phyloP scores from a whole-genome alignment of 2,329 filamentous ascomycete species.

The Phyllosticta citribraziliensis region DNA sequence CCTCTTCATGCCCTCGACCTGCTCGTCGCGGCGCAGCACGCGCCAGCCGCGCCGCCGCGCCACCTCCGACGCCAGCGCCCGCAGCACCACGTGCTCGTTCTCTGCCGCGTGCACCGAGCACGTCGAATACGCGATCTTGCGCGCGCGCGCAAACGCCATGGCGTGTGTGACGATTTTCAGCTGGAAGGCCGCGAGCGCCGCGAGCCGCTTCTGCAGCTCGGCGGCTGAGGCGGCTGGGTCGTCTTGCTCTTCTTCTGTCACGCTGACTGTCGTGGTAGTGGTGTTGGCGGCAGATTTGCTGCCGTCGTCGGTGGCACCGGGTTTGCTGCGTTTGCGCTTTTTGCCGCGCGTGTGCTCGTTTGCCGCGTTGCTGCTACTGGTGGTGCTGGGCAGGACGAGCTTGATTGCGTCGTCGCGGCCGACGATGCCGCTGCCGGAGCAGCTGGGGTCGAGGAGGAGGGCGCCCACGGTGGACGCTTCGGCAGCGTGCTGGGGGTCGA shows the following conservation, averaged over 20 bases:
- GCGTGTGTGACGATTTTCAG: constrained; percentile 74
- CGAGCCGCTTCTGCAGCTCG: constrained; percentile 48
- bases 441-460: constrained; percentile 84
- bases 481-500: constrained; percentile 52
- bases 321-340: constrained; percentile 22
- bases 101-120: constrained; percentile 82
- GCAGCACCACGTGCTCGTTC: constrained; percentile 76
- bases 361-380: constrained; percentile 15
- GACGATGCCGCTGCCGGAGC: constrained; percentile 90
- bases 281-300: constrained; percentile 14
- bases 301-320: not conserved
- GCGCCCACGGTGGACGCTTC: constrained; percentile 61
- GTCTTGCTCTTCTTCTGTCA: constrained; percentile 29
- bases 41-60: constrained; percentile 65
- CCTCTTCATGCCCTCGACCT: constrained; percentile 58
- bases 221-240: constrained; percentile 12
- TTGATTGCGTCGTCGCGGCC: constrained; percentile 63
- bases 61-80: constrained; percentile 57
- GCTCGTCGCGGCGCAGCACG: constrained; percentile 59
- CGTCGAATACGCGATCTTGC: constrained; percentile 79
- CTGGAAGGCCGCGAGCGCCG: constrained; percentile 72
- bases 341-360: constrained; percentile 10
- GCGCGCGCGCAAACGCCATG: constrained; percentile 52
- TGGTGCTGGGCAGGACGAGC: constrained; percentile 40
- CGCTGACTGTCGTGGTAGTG: constrained; percentile 15